Percentiles rank a stretch among this genome's conserved stretches.
phyloP scores from a whole-genome alignment of 306 rosid species.

The Prunus padus region DNA sequence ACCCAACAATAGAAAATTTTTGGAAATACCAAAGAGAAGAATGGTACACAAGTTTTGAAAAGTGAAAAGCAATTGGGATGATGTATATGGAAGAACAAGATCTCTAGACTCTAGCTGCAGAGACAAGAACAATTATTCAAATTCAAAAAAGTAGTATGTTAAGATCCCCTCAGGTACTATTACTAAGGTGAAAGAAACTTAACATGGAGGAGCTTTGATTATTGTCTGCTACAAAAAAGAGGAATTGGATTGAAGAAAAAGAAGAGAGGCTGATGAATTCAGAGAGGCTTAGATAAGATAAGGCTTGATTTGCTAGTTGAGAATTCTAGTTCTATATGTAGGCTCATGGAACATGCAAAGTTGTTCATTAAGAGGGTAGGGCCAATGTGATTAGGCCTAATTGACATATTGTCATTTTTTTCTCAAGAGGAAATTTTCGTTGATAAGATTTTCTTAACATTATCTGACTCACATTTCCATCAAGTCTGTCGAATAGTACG shows the following conservation, averaged over 20 bases:
- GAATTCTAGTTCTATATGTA: conserved; percentile 41
- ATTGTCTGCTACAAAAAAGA: not conserved
- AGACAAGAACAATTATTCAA: not conserved
- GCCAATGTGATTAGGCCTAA: conserved; percentile 37
- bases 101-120: too few species aligned
- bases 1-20: conserved; percentile 20
- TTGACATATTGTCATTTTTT: conserved; percentile 31
- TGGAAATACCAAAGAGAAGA: conserved; percentile 6
- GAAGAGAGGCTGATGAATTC: conserved; percentile 14
- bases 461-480: not conserved
- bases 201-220: conserved; percentile 12
- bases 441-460: not conserved
- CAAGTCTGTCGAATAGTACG: not conserved
- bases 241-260: conserved; percentile 2
- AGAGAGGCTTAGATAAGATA: conserved; percentile 26
- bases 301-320: conserved; percentile 30
- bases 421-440: conserved; percentile 1
- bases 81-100: not conserved
- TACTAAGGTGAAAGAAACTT: conserved; percentile 26
- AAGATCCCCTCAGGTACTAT: too few species aligned
- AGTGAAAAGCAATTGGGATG: not conserved
- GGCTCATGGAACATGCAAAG: conserved; percentile 39
- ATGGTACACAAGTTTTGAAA: not conserved
- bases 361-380: conserved; percentile 52
- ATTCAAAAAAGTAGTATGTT: not conserved